Evolutionary conservation across 768 basidiomycete species (phyloP), one percentile per base, ranked within the genome.

Genomic region (Auriscalpium orientale): DNA sequence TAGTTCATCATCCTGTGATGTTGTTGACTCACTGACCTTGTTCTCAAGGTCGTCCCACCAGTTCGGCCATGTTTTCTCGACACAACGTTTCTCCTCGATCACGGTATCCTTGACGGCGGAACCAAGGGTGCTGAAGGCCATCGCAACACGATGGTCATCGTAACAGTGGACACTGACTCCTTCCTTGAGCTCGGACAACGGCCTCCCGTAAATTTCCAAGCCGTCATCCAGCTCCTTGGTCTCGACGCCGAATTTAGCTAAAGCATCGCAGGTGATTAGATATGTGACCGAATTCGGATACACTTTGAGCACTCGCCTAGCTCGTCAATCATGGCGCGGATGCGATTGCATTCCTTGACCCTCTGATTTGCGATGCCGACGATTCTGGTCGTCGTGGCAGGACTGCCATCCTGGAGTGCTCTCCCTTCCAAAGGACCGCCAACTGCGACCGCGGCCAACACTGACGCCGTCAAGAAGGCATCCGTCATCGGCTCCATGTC

Each of bases 401-500:
- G 64, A 40, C 56, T 65, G 15, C 60, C 70, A 56, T 66, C 73
- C 40, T 60, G 51, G 5, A 79, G 68, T 20, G 68, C 63, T 60
- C 83, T 82, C 10, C 81, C 83, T 43, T 70, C 68, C 0, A 83
- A 75, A 0, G 76, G 70, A 9, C 75, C 67, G 2, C 58, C 55
- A 12, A 68, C 70, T 1, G 85, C 85, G 20, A 97, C 89, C 54
- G 97, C 95, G 52, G 92, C 95, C 18, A 99, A 74, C 8, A 87
- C 94, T 11, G 84, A 89, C 9, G 97, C 95, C 2, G 95, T 98
- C 73, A 98, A 79, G 76, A 99, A 99, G 20, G 95, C 97, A 68
- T 99, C 97, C 8, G 97, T 99, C 97, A 99, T 98, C n/a, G 87
- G 85, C 70, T 97, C 93, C 97, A 98, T 98, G 67, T 98, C 92